These are phyloP conservation scores for Ophiostoma populinum DNA, from an alignment of 2,329 filamentous ascomycete genomes.

Conservation along the genomic window DNA sequence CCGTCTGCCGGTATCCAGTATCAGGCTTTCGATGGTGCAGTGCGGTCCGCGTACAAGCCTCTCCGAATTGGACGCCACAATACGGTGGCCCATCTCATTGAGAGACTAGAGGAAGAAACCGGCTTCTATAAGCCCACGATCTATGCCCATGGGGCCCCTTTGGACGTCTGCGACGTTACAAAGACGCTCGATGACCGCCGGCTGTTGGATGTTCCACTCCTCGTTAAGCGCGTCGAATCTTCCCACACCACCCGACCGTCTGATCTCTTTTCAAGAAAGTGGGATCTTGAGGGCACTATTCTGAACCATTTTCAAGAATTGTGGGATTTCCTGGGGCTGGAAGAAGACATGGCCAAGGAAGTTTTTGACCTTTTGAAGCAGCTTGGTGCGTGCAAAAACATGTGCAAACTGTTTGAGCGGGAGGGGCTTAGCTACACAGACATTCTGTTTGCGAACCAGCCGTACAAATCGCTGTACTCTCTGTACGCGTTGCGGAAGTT, in stretches of 20 bases:
- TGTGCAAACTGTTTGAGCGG: slow-evolving; percentile 41
- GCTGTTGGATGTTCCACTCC: slow-evolving; percentile 44
- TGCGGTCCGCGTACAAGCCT: slow-evolving; percentile 40
- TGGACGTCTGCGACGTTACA: slow-evolving; percentile 43
- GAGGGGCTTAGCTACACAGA: slow-evolving; percentile 34
- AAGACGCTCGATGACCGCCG: slow-evolving; percentile 52
- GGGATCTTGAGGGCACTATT: slow-evolving; percentile 59
- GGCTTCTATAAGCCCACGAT: slow-evolving; percentile 61
- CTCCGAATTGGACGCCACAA: slow-evolving; percentile 53
- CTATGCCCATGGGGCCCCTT: slow-evolving; percentile 50
- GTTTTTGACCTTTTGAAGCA: slow-evolving; percentile 54
- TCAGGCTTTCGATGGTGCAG: slow-evolving; percentile 50
- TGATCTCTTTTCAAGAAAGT: slow-evolving; percentile 33
- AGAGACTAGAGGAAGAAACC: slow-evolving; percentile 48
- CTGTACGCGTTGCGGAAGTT: slow-evolving; percentile 48
- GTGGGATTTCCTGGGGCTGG: slow-evolving; percentile 62
- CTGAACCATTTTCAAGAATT: slow-evolving; percentile 68
- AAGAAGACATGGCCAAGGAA: slow-evolving; percentile 50
- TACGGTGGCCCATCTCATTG: slow-evolving; percentile 51
- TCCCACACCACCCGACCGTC: too few relatives aligned
- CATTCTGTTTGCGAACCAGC: slow-evolving; percentile 50
- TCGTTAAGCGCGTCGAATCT: slow-evolving; percentile 44
- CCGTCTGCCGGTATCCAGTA: slow-evolving; percentile 49
- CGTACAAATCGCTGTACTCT: slow-evolving; percentile 59
- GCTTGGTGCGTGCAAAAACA: slow-evolving; percentile 49